Conservation (phyloP, 306 rosid genomes). For the Carpinus fangiana region DNA sequence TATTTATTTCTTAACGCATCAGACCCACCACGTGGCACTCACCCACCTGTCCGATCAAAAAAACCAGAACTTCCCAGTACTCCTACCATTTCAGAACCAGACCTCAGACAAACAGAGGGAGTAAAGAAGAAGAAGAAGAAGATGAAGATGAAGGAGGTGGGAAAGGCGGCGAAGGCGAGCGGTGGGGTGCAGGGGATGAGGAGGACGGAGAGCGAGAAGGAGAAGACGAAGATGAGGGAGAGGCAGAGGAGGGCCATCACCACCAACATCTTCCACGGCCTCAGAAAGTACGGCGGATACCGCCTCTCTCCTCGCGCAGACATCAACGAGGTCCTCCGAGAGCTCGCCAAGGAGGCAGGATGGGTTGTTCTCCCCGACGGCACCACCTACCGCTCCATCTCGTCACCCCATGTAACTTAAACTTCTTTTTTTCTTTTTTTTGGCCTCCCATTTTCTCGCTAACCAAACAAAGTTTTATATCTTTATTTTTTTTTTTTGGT, state of each 20-base stretch:
- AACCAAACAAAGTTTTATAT: neutral
- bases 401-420: too few relatives aligned
- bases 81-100: neutral
- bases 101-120: neutral
- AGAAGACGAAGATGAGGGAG: constrained; percentile 60
- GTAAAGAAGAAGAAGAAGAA: neutral
- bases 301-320: constrained; percentile 47
- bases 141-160: constrained; percentile 1
- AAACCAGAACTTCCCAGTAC: neutral
- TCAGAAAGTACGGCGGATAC: constrained; percentile 55
- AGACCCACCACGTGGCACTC: neutral
- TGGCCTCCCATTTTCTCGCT: neutral
- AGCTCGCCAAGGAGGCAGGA: constrained; percentile 55
- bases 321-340: constrained; percentile 54
- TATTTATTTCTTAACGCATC: too few relatives aligned
- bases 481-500: neutral
- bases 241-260: constrained; percentile 56
- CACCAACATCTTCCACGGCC: constrained; percentile 51
- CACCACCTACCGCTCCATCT: constrained; percentile 44
- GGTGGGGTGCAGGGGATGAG: constrained; percentile 8
- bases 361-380: constrained; percentile 49
- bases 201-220: constrained; percentile 47
- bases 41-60: constrained; percentile 7
- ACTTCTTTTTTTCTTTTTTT: neutral
- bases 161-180: constrained; percentile 11